Conservation (phyloP, 768 basidiomycete genomes). For the Russula abietina region DNA sequence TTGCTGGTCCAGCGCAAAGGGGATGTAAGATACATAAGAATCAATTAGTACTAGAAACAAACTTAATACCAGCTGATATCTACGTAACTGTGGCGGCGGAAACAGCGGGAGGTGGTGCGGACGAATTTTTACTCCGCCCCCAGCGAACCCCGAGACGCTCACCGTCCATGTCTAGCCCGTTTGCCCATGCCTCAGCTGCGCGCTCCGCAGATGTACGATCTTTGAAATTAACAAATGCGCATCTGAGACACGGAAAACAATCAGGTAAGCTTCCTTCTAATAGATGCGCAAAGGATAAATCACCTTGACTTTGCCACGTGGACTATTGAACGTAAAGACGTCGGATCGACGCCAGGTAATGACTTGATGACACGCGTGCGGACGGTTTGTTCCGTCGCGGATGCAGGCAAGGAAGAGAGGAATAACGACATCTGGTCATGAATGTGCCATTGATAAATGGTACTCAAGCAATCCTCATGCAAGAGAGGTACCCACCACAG, state of each 20-base stretch:
- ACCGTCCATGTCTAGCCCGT: slow-evolving; percentile 81
- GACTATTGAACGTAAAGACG: slow-evolving; percentile 75
- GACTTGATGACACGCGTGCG: slow-evolving; percentile 67
- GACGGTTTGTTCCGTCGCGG: slow-evolving; percentile 66
- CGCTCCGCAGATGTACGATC: slow-evolving; percentile 76
- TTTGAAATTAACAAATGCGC: slow-evolving; percentile 94
- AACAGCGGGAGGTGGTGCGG: neutral
- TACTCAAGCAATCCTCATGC: neutral
- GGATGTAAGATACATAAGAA: slow-evolving; percentile 10
- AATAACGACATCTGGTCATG: slow-evolving; percentile 72
- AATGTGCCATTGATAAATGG: slow-evolving; percentile 17
- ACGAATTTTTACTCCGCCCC: slow-evolving; percentile 62
- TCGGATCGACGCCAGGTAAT: slow-evolving; percentile 54
- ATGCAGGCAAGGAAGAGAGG: slow-evolving; percentile 64
- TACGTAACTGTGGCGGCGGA: neutral
- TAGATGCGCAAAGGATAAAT: slow-evolving; percentile 15
- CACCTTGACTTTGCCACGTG: slow-evolving; percentile 77
- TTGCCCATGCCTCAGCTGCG: slow-evolving; percentile 86
- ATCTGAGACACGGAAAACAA: slow-evolving; percentile 40
- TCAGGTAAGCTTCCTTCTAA: neutral
- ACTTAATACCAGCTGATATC: neutral
- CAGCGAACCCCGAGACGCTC: slow-evolving; percentile 73
- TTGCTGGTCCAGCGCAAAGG: neutral
- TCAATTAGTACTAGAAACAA: neutral
- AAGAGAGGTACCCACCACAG: slow-evolving; percentile 55